phyloP scores from a whole-genome alignment of 2,329 filamentous ascomycete genomes.

The Trichoderma koningiopsis region DNA sequence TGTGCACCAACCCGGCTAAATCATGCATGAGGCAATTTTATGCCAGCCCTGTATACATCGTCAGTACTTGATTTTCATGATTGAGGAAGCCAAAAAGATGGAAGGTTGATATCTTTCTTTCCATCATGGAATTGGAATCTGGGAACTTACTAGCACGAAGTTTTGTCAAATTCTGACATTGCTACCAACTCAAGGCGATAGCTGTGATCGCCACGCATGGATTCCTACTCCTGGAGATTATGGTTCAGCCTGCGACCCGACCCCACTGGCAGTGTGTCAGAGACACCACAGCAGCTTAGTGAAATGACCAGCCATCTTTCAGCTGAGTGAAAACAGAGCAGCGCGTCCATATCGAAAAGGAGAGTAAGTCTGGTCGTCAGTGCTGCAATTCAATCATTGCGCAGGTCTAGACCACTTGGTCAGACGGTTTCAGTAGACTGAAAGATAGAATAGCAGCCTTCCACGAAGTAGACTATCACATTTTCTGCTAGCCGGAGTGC shows the following conservation, averaged over 20 bases:
- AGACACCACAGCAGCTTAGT: conserved; percentile 2
- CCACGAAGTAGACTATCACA: not conserved
- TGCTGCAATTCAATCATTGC: not conserved
- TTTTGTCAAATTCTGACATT: not conserved
- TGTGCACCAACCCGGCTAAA: not conserved
- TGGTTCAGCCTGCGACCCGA: conserved; percentile 2
- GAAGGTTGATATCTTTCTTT: not conserved
- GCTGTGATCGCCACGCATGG: not conserved
- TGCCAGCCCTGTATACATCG: not conserved
- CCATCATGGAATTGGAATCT: not conserved
- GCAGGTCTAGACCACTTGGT: not conserved
- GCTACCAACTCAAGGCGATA: not conserved
- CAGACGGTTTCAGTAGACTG: not conserved
- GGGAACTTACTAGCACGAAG: not conserved
- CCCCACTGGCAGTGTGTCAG: conserved; percentile 10
- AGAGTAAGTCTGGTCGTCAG: not conserved
- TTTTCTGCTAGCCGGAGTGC: not conserved
- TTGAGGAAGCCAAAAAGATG: not conserved
- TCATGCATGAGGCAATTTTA: conserved; percentile 7
- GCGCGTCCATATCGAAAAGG: not conserved
- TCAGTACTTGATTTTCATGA: not conserved
- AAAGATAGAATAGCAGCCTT: not conserved
- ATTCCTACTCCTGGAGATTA: not conserved
- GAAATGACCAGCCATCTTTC: not conserved
- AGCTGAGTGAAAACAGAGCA: not conserved